phyloP scores from a whole-genome alignment of 371 early-diverging fungal species.

The Coemansia sp. region DNA sequence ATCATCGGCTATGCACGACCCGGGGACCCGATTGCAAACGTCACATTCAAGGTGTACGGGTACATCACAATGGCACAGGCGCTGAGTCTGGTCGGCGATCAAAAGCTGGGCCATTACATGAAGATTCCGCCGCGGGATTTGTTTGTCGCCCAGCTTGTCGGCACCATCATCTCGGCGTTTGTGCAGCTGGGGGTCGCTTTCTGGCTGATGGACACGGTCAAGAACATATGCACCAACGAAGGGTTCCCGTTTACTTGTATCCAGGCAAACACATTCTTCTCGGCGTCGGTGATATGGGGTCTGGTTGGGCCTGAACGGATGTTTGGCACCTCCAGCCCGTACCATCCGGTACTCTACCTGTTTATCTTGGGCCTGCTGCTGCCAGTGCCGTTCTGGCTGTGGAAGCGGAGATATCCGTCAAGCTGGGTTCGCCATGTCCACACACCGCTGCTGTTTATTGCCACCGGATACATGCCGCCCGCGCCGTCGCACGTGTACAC shows the following conservation, averaged over 20 bases:
- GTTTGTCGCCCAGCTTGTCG: conserved; percentile 62
- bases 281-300: conserved; percentile 75
- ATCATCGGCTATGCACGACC: conserved; percentile 63
- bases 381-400: conserved; percentile 61
- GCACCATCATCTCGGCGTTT: conserved; percentile 58
- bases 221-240: conserved; percentile 60
- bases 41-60: conserved; percentile 58
- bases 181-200: conserved; percentile 63
- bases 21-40: conserved; percentile 63
- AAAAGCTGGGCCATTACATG: conserved; percentile 74
- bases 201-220: conserved; percentile 63
- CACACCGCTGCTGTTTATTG: conserved; percentile 59
- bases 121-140: conserved; percentile 69
- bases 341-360: conserved; percentile 57
- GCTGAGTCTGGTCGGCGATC: conserved; percentile 56
- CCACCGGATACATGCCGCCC: conserved; percentile 69
- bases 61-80: conserved; percentile 61
- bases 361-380: conserved; percentile 66
- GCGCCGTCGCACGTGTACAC: conserved; percentile 57
- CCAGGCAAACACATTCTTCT: conserved; percentile 64
- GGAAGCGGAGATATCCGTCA: conserved; percentile 44
- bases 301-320: conserved; percentile 66
- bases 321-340: conserved; percentile 64
- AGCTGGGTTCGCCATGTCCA: conserved; percentile 62
- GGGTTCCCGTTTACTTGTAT: conserved; percentile 62